A percentile compares a stretch with the other conserved stretches of the same genome.
Conservation (phyloP, 331 rosid genomes). For the Pyrus hybrid region DNA sequence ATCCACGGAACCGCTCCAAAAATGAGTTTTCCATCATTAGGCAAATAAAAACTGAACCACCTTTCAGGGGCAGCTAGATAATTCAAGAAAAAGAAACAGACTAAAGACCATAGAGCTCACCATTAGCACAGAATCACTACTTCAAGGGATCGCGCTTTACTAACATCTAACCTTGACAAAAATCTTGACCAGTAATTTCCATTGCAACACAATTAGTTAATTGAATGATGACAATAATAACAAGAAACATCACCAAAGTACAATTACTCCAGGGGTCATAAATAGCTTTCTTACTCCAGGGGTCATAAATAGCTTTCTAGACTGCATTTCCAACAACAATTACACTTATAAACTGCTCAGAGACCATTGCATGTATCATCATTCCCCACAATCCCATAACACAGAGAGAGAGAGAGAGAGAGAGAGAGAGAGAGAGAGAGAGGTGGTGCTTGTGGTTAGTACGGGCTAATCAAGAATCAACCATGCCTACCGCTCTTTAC, state of each 20-base stretch:
- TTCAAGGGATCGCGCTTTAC: too few relatives aligned
- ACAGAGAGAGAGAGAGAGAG: background rate
- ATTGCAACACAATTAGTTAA: too few relatives aligned
- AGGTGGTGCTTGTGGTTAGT: background rate
- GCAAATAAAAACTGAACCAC: background rate
- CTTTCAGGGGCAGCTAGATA: too few relatives aligned
- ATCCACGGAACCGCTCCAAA: background rate
- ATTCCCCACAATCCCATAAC: background rate
- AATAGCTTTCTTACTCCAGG: constrained; percentile 8
- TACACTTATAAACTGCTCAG: background rate
- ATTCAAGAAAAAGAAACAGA: too few relatives aligned
- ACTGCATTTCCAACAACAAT: constrained; percentile 19
- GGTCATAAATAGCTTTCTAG: constrained; percentile 27
- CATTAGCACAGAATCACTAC: too few relatives aligned
- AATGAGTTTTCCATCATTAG: constrained; percentile 4
- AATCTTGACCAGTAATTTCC: too few relatives aligned
- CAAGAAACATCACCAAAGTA: too few relatives aligned
- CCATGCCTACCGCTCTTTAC: constrained; percentile 4
- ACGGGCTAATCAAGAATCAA: background rate
- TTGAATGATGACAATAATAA: too few relatives aligned
- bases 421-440: background rate
- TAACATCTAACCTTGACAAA: too few relatives aligned
- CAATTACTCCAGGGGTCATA: constrained; percentile 3
- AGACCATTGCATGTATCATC: background rate
- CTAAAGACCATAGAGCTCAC: too few relatives aligned